Conservation (phyloP, 2,329 filamentous ascomycete genomes). For the Orbilia blumenaviensis region DNA sequence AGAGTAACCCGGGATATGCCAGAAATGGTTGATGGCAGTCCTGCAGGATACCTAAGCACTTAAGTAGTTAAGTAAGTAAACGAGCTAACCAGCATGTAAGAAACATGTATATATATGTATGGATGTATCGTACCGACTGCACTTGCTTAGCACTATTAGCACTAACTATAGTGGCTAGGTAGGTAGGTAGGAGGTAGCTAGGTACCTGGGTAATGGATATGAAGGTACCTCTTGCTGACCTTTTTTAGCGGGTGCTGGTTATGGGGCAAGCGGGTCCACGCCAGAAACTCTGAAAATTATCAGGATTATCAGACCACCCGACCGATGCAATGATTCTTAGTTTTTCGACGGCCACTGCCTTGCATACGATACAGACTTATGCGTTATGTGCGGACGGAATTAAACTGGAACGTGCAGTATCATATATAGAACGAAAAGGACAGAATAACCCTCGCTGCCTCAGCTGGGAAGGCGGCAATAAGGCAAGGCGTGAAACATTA, state of each 20-base stretch:
- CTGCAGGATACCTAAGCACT: too few relatives aligned
- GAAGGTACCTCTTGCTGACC: too few relatives aligned
- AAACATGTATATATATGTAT: too few relatives aligned
- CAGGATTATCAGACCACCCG: constrained; percentile 31
- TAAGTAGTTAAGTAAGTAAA: too few relatives aligned
- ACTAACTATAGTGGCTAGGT: too few relatives aligned
- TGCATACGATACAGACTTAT: too few relatives aligned
- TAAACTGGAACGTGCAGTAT: neutral
- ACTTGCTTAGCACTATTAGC: too few relatives aligned
- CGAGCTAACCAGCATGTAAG: too few relatives aligned
- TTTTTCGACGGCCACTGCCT: too few relatives aligned
- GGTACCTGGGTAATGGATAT: neutral
- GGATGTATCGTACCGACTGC: neutral
- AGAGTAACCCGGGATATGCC: constrained; percentile 18
- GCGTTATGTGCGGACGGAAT: neutral
- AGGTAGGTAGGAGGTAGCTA: neutral
- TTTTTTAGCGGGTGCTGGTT: neutral
- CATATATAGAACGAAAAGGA: constrained; percentile 3
- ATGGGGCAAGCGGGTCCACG: constrained; percentile 20
- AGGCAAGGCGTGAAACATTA: constrained; percentile 1
- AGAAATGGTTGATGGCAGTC: neutral
- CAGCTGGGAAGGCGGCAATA: neutral
- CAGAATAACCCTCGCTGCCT: neutral
- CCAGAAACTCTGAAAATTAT: constrained; percentile 10
- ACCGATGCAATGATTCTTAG: neutral